Evolutionary conservation across 352 stramenopile genomes (phyloP).

Genomic region (Pythium biforme): DNA sequence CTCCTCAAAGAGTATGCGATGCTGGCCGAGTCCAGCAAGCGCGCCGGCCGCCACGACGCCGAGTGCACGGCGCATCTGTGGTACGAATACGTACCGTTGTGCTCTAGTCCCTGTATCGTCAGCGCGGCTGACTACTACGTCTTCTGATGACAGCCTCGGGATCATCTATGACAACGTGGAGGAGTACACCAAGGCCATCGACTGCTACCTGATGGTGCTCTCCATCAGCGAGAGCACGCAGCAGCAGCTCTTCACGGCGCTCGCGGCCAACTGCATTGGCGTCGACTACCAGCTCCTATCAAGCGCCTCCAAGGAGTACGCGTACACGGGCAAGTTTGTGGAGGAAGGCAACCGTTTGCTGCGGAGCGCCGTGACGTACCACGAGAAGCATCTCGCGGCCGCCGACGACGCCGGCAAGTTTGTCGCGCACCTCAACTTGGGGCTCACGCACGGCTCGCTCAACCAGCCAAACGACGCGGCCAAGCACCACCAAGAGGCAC

Average conservation of each 20-base stretch:
- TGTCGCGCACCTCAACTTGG: constrained; percentile 85
- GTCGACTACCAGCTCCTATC: constrained; percentile 85
- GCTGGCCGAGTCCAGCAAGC: constrained; percentile 82
- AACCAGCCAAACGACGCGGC: constrained; percentile 66
- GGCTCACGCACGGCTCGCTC: constrained; percentile 73
- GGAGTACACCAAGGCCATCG: constrained; percentile 80
- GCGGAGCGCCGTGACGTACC: constrained; percentile 54
- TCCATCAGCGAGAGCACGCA: constrained; percentile 83
- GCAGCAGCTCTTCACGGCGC: constrained; percentile 66
- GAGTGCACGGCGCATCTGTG: constrained; percentile 84
- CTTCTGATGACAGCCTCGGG: constrained; percentile 35
- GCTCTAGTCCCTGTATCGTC: no score
- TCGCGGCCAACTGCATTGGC: constrained; percentile 88
- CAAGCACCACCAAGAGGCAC: constrained; percentile 82
- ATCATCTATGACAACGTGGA: constrained; percentile 89
- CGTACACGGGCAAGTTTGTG: constrained; percentile 78
- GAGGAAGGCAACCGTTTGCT: constrained; percentile 46
- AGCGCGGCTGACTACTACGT: no score
- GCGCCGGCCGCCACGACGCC: constrained; percentile 73
- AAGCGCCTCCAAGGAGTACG: constrained; percentile 50
- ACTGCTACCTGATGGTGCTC: constrained; percentile 84
- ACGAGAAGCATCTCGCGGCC: constrained; percentile 75
- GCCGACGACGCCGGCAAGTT: constrained; percentile 86
- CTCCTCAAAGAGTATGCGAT: constrained; percentile 82
- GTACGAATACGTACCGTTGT: constrained; percentile 23